A percentile compares a stretch with the other conserved stretches of the same genome.
phyloP scores from a whole-genome alignment of 176 grass and related monocot genomes.

The Stipa capillata region DNA sequence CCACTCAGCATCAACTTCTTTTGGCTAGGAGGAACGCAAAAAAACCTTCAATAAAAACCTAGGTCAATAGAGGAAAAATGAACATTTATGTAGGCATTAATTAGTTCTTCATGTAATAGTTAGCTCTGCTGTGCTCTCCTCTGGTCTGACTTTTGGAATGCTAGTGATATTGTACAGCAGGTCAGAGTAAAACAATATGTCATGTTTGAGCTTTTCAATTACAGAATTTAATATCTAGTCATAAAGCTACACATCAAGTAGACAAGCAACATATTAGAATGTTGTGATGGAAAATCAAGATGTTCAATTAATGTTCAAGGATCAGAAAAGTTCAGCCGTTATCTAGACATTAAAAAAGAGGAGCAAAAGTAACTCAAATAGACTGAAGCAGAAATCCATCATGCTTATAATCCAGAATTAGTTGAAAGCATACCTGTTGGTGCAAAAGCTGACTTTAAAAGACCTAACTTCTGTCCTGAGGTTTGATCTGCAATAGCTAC shows the following conservation, averaged over 20 bases:
- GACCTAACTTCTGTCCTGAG: constrained; percentile 64
- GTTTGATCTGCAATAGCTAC: constrained; percentile 77
- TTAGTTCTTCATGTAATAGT: neutral
- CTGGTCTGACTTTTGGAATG: neutral
- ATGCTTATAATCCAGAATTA: neutral
- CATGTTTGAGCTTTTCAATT: neutral
- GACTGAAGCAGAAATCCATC: neutral
- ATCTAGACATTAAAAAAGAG: neutral
- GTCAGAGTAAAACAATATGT: neutral
- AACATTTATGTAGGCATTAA: neutral
- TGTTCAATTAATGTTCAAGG: neutral
- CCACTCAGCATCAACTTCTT: neutral
- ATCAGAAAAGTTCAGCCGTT: neutral
- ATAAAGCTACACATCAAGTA: neutral
- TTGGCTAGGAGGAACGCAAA: neutral
- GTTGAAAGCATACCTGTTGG: constrained; percentile 53
- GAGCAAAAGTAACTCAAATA: neutral
- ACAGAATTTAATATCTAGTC: neutral
- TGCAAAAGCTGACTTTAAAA: constrained; percentile 68
- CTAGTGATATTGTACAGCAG: neutral
- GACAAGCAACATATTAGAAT: neutral
- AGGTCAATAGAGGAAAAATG: neutral
- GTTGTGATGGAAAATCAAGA: neutral
- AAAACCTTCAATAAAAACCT: neutral
- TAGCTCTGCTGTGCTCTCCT: neutral